phyloP scores from a whole-genome alignment of 306 rosid genomes.

The Notholithocarpus densiflorus region DNA sequence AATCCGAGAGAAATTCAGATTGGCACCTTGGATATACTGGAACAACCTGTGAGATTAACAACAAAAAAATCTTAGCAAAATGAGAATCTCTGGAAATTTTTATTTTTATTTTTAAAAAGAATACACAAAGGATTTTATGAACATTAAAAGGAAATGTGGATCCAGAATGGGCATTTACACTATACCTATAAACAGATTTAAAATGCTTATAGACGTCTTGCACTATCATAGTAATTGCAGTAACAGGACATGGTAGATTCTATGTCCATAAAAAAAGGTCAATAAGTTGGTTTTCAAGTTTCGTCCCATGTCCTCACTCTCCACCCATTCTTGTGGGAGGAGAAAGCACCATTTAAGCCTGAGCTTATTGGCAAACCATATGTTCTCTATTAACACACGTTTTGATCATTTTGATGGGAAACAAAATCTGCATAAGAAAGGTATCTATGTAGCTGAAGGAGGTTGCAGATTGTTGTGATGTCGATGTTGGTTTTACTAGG shows the following conservation, averaged over 20 bases:
- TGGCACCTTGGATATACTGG: constrained; percentile 82
- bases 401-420: not conserved
- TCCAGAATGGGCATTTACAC: not conserved
- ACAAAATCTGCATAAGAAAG: not conserved
- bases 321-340: too few relatives aligned
- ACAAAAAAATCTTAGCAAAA: not conserved
- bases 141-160: not conserved
- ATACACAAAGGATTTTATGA: not conserved
- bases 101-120: not conserved
- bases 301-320: too few relatives aligned
- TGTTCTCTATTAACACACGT: not conserved
- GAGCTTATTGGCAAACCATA: not conserved
- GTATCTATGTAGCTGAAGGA: not conserved
- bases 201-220: not conserved
- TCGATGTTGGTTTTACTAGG: not conserved
- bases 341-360: too few relatives aligned
- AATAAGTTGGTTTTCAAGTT: too few relatives aligned
- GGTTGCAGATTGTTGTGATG: not conserved
- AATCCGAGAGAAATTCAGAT: constrained; percentile 73
- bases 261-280: not conserved
- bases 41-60: constrained; percentile 47
- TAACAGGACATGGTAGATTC: not conserved
- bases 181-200: not conserved
- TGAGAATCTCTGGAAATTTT: not conserved
- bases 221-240: not conserved